These are phyloP conservation scores for Monilinia laxa DNA, from an alignment of 2,329 filamentous ascomycete genomes.

Conservation along the genomic window DNA sequence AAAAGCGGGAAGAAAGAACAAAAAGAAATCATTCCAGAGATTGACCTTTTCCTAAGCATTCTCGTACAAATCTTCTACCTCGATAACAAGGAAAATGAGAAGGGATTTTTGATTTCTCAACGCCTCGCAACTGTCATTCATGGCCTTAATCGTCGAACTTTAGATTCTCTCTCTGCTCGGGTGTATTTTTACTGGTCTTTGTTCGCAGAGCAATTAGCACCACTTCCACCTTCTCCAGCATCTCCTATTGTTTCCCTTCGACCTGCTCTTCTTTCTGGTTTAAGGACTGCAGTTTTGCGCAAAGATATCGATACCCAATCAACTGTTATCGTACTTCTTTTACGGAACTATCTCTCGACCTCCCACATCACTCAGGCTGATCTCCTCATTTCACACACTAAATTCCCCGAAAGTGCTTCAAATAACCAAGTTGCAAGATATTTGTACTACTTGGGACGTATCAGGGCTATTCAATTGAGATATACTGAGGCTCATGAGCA, in stretches of 20 bases:
- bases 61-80: constrained; percentile 84
- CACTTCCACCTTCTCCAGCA: constrained; percentile 82
- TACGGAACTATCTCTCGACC: constrained; percentile 93
- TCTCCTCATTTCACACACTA: constrained; percentile 89
- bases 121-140: constrained; percentile 83
- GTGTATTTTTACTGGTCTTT: constrained; percentile 98
- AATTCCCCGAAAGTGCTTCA: constrained; percentile 89
- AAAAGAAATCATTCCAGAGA: constrained; percentile 81
- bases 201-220: constrained; percentile 88
- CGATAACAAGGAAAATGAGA: constrained; percentile 77
- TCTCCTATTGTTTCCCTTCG: constrained; percentile 86
- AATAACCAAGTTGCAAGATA: constrained; percentile 99
- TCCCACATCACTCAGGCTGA: constrained; percentile 97
- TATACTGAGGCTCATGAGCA: constrained; percentile 98
- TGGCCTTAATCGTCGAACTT: constrained; percentile 83
- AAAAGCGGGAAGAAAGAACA: constrained; percentile 59
- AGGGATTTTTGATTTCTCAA: constrained; percentile 80
- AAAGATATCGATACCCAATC: constrained; percentile 98
- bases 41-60: constrained; percentile 86
- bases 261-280: constrained; percentile 79
- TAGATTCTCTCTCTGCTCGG: constrained; percentile 91
- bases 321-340: constrained; percentile 87
- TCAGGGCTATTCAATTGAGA: constrained; percentile 91
- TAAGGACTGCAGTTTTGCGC: constrained; percentile 91
- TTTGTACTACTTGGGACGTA: constrained; percentile 94